A percentile compares a stretch with the other conserved stretches of the same genome.
Evolutionary conservation across 2,329 filamentous ascomycete species (phyloP).

Genomic region (Rutstroemia sp.): DNA sequence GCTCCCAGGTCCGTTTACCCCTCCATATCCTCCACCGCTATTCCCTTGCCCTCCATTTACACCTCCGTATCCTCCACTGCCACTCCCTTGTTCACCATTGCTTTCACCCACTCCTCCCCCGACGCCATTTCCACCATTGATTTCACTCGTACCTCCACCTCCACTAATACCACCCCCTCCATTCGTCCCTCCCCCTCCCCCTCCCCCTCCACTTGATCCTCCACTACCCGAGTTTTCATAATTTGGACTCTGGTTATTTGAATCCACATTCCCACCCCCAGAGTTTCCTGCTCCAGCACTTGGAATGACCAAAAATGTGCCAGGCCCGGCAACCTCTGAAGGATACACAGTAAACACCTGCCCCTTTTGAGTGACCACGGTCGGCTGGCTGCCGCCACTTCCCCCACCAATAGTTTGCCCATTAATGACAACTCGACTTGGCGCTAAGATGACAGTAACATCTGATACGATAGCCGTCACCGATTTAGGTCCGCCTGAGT

Average conservation of each 20-base stretch:
- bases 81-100: background rate
- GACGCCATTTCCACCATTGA: background rate
- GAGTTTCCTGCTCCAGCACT: background rate
- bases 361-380: slow-evolving; percentile 18
- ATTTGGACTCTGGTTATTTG: no score
- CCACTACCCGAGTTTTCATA: background rate
- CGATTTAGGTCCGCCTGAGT: background rate
- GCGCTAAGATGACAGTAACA: slow-evolving; percentile 17
- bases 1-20: background rate
- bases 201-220: background rate
- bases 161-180: background rate
- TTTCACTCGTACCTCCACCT: background rate
- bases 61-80: background rate
- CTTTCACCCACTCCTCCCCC: no score
- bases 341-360: slow-evolving; percentile 24
- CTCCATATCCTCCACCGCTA: background rate
- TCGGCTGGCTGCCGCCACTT: background rate
- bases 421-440: slow-evolving; percentile 20
- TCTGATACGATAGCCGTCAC: slow-evolving; percentile 13
- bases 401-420: slow-evolving; percentile 16
- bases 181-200: no score
- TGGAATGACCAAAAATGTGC: slow-evolving; percentile 18
- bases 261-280: background rate
- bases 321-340: slow-evolving; percentile 20
- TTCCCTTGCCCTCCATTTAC: background rate